Percentiles rank a stretch among this genome's conserved stretches.
phyloP scores from a whole-genome alignment of 768 basidiomycete genomes.

The Boletus subparvulus region DNA sequence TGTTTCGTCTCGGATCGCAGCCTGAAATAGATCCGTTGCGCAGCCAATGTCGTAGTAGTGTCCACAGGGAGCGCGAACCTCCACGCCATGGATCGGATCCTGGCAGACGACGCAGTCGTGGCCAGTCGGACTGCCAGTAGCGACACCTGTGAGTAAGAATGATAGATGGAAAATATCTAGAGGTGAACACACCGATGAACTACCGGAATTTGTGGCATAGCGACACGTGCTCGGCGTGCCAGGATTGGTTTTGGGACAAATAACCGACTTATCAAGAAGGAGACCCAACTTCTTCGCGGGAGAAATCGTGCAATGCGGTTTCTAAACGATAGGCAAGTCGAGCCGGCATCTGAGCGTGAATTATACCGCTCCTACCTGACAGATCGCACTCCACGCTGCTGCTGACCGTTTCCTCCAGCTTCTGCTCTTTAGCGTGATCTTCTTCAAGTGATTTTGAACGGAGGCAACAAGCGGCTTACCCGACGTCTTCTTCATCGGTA shows the following conservation, averaged over 20 bases:
- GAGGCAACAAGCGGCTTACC: neutral
- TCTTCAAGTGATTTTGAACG: neutral
- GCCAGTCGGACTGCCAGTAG: constrained; percentile 17
- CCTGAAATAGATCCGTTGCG: constrained; percentile 34
- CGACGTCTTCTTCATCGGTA: neutral
- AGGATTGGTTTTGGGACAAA: neutral
- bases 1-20: constrained; percentile 37
- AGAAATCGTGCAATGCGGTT: neutral
- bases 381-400: neutral
- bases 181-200: constrained; percentile 15
- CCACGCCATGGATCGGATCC: constrained; percentile 29
- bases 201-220: neutral
- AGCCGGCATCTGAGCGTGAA: neutral
- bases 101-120: constrained; percentile 37
- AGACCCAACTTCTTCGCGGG: constrained; percentile 22
- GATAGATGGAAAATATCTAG: neutral
- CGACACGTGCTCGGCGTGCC: neutral
- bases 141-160: neutral
- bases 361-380: neutral
- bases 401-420: neutral
- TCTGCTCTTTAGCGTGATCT: neutral
- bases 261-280: constrained; percentile 7
- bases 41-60: constrained; percentile 39
- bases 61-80: constrained; percentile 34
- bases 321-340: neutral